Base-by-base conservation (phyloP, 768 basidiomycete species). In the Lentinula boryana region DNA sequence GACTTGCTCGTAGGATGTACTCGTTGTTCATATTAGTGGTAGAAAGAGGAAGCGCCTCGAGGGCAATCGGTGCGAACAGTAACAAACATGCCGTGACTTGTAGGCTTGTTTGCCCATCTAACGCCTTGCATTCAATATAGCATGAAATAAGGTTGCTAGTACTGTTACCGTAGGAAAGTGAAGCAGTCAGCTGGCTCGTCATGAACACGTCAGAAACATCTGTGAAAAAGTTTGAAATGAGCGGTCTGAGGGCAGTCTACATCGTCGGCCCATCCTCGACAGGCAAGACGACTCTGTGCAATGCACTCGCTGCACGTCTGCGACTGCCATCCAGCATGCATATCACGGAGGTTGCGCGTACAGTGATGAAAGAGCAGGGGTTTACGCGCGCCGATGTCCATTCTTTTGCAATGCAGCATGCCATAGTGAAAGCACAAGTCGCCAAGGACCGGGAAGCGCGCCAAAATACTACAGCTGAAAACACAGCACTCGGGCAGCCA, bases 251-350 rank as follows among this genome's bases (percentile, higher is more conserved):
- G 27, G 55, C 55, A 15, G 40, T 81, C 43, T 84, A 79, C 62
- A 68, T 85, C 46, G 69, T 84, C 51, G 84, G 83, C 5, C 83
- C 83, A 32, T 80, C 83, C 10, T 86, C 86, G 15, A 84, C 83
- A 12, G 87, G 87, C n/a, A 89, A 89, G 69, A 85, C 87, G 27
- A 88, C 86, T 0, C 76, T 88, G 3, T 87, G 84, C 68, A 69
- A 77, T 38, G 82, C 84, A 1, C 68, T 87, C 0, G 77, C 77
- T 0, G 63, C 72, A 49, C 72, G 74, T 40, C 65, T 86, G 9
- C 70, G 71, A 1, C 61, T 88, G 33, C 57, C 63, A 2, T 65
- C 66, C 16, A 60, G 68, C 33, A 77, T 76, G 33, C 79, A 79
- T 60, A 78, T 89, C 60, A 81, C 74, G 23, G 87, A 89, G 69